Evolutionary conservation across 441 rosid species (phyloP).

Genomic region (Rhodomyrtus psidioides): DNA sequence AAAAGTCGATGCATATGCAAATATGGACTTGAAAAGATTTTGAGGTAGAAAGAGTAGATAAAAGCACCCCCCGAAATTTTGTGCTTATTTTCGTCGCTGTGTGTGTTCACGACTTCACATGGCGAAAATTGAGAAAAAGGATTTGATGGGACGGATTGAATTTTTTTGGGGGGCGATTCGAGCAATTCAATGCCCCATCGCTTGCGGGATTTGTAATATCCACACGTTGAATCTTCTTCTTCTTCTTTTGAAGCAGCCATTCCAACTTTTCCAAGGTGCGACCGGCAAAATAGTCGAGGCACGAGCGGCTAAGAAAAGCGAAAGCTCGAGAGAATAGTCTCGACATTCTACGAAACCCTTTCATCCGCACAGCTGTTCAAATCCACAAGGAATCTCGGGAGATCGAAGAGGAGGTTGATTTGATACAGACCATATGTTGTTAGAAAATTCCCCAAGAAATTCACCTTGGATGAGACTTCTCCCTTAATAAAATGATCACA

Average conservation of each 20-base stretch:
- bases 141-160: background rate
- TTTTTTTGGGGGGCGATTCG: background rate
- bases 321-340: no score
- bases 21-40: background rate
- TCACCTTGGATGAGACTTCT: no score
- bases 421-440: no score
- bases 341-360: no score
- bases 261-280: background rate
- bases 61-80: background rate
- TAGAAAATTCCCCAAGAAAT: no score
- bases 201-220: background rate
- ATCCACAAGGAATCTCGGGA: no score
- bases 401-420: no score
- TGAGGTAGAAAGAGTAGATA: background rate
- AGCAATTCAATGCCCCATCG: background rate
- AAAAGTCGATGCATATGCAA: background rate
- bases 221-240: background rate
- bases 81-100: no score
- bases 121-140: background rate
- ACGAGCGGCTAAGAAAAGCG: no score
- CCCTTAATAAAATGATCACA: no score
- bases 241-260: background rate
- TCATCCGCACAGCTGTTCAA: no score
- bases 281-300: background rate
- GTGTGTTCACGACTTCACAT: background rate